Conservation (phyloP, 345 rosid genomes). For the Eucalyptus grandis region DNA sequence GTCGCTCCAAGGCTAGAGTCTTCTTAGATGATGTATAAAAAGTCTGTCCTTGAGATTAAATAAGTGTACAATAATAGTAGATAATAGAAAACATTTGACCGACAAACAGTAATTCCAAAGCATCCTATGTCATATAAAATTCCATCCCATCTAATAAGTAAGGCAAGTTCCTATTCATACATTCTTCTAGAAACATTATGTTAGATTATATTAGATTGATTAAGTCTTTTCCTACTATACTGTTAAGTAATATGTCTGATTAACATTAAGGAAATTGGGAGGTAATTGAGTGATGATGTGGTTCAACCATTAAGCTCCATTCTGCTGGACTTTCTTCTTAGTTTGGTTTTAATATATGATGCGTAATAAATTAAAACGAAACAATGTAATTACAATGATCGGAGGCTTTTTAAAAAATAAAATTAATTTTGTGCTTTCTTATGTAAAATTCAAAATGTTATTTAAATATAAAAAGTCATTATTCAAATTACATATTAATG, state of each 20-base stretch:
- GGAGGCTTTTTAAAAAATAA: neutral
- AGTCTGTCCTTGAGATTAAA: neutral
- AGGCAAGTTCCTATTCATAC: neutral
- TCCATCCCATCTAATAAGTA: neutral
- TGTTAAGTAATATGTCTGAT: neutral
- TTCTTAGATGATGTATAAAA: neutral
- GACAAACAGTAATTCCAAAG: neutral
- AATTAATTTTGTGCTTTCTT: rapidly evolving
- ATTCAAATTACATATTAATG: neutral
- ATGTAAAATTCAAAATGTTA: no score
- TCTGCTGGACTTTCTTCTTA: neutral
- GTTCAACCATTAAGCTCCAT: neutral
- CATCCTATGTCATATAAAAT: neutral
- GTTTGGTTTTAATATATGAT: neutral
- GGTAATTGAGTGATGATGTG: neutral
- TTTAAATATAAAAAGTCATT: rapidly evolving
- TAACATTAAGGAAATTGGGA: neutral
- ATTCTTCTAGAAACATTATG: no score
- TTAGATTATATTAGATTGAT: no score
- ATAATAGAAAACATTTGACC: no score
- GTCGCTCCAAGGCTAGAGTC: neutral
- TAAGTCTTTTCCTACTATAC: rapidly evolving
- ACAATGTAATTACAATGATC: neutral
- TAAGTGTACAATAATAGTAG: neutral
- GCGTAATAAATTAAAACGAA: no score